These are phyloP conservation scores for Lachnellula arida DNA, from an alignment of 2,329 filamentous ascomycete species.

Conservation along the genomic window DNA sequence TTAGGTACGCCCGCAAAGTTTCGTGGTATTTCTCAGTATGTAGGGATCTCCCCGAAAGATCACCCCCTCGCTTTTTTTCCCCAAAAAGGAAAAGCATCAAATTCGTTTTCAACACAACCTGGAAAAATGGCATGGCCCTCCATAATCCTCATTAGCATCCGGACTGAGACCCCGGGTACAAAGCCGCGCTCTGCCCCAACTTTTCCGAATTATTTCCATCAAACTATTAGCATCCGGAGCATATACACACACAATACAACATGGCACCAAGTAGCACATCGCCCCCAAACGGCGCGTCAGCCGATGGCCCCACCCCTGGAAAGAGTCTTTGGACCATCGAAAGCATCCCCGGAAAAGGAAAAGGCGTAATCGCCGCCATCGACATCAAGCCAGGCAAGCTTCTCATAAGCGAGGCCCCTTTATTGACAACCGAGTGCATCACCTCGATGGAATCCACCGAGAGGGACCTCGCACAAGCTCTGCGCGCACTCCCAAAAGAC, in stretches of 20 bases:
- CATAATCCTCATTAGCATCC: slow-evolving; percentile 2
- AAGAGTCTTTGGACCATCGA: slow-evolving; percentile 17
- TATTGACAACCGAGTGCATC: slow-evolving; percentile 27
- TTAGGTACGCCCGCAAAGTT: no score
- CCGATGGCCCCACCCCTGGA: not conserved
- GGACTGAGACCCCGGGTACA: not conserved
- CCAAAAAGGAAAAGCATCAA: slow-evolving; percentile 18
- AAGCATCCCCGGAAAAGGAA: slow-evolving; percentile 26
- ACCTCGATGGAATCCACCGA: slow-evolving; percentile 19
- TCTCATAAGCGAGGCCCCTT: slow-evolving; percentile 26
- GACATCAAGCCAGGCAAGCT: slow-evolving; percentile 26
- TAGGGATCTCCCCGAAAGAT: no score
- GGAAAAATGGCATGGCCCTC: not conserved
- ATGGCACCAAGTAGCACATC: slow-evolving; percentile 11
- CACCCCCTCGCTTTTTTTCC: slow-evolving; percentile 27
- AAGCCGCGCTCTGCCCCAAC: not conserved
- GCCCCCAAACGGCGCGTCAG: not conserved
- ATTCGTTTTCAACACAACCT: slow-evolving; percentile 5
- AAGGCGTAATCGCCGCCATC: slow-evolving; percentile 23
- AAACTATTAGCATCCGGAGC: not conserved
- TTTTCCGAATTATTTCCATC: not conserved
- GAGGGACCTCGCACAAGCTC: slow-evolving; percentile 17
- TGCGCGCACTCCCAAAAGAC: slow-evolving; percentile 15
- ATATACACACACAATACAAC: not conserved
- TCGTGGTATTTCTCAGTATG: no score